Evolutionary conservation across 176 grass and related monocot species (phyloP), one percentile per base, ranked within the genome.

Genomic region (Bonia amplexicaulis): DNA sequence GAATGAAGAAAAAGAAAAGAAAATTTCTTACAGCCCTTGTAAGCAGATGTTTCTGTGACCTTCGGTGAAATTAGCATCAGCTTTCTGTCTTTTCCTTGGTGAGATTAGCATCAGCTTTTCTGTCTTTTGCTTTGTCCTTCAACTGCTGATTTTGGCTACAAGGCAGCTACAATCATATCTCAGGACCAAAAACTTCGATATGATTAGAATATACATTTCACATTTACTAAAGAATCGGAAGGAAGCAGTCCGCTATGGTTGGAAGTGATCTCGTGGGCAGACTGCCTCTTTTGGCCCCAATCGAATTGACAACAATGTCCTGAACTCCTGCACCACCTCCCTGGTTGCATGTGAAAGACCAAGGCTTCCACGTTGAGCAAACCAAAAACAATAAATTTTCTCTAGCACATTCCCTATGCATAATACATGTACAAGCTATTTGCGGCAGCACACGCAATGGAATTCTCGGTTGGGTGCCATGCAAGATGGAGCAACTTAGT

Each of bases 391-490:
- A 60, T 59, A 33, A 63, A 53, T 85, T 79, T 80, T 85, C 62
- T 74, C 77, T 81, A 76, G 52, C 77, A 62, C 54, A 49, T 89
- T 85, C 71, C 63, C 84, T 93, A 96, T 80, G 91, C 94, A 79
- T 91, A 96, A 88, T 96, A 96, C 94, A 96, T 93, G 87, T 96
- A 96, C 94, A 96, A 93, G 57, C 94, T 96, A 83, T 96, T 96
- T 77, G 89, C 89, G 40, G 87, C 94, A 64, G 91, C 94, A 70
- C 94, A 96, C n/a, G 94, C 94, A 2, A 96, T 91, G 27, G 94
- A 96, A 89, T 96, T 91, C 83, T 96, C 94, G n/a, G 91, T 91
- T 59, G 94, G 94, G 77, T 96, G 94, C 94, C 94, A 96, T 47
- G 94, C 94, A 79, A 96, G 77, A 91, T 96, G 94, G 31, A 96